Evolutionary conservation across 148 eudicot genomes (phyloP), one percentile per base, ranked within the genome.

Genomic region (Amaranthus hypochondriacus): DNA sequence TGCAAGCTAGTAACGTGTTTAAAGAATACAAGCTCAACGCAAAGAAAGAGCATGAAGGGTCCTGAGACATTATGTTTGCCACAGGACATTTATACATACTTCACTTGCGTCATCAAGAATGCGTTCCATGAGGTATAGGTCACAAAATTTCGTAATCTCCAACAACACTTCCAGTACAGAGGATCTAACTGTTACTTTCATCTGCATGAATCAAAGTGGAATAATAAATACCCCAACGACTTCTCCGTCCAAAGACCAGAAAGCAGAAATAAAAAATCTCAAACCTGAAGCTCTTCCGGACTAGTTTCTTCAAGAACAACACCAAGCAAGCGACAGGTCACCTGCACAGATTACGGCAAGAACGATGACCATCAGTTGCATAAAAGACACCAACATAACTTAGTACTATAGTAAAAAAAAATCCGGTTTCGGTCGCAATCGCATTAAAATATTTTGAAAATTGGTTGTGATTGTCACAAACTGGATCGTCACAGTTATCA

Each of bases 221-320:
- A 63, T 44, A 28, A 55, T 70, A 48, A 28, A 73, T 49, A 11
- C n/a, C 69, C 7, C 42, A 14, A 74, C 60, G 43, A 47, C 43
- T 14, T 48, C 44, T 70, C 49, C 68, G 67, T 63, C 73, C 46
- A 68, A 56, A 69, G 55, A 80, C 10, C 11, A 56, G 42, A 6
- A 55, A 54, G 9, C 39, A 8, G 56, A 28, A 48, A 72, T 57
- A 18, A 70, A 73, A 58, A 62, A 64, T 60, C 0, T 28, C 77
- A 59, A 65, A 92, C 99, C 97, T 92, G 99, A 74, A 96, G 92
- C 79, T 96, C 99, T 81, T 96, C 99, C 1, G 97, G 91, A 78
- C 72, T 89, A 69, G 84, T 92, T 88, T 96, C 97, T 84, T 92
- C 96, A 50, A 96, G 94, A 75, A 96, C 87, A 63, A 92, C 92